Base-by-base conservation (phyloP, 2,329 filamentous ascomycete species). In the Periconia macrospinosa region DNA sequence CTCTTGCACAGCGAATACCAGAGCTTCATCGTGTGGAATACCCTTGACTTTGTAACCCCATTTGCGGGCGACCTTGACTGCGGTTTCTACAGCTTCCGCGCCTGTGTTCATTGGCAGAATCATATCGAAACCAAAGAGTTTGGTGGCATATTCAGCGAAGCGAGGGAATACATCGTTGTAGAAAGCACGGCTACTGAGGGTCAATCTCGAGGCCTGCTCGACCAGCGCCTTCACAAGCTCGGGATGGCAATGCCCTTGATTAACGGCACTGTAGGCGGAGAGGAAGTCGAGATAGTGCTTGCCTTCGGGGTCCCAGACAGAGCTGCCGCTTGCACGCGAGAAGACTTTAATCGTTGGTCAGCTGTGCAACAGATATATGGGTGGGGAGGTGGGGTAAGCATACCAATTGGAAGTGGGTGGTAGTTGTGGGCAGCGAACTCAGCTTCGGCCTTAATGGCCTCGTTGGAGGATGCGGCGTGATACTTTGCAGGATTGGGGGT, bases 11-110 rank as follows among this genome's bases (percentile, higher is more conserved):
- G 87, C 88, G 72, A 97, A 89, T 37, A 97, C 84, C 60, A 94
- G 75, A 9, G 93, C 93, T 80, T 94, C 86, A 71, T 89, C 87
- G 73, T 90, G 81, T 6, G 91, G 87, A 58, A 97, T 93, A 19
- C 88, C 87, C 83, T 97, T 97, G 72, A 90, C 86, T 79, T 96
- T 97, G 83, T 97, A 97, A 6, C 92, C 92, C 93, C 93, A 97
- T 78, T 97, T 97, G 62, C 93, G 84, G 54, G 93, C 93, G 76
- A 97, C 87, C 83, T 97, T 97, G 78, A 97, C 87, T 13, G 89
- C 92, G 0, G 93, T 97, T 82, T 97, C 93, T 35, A 96, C 92
- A 9, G 93, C 93, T 78, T 97, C 93, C 19, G 93, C 93, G 54
- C 93, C 93, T 1, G 93, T 97, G 81, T 97, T 97, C 92, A 97